These are phyloP conservation scores for Nicotiana tabacum DNA, from an alignment of 257 asterid genomes.

Conservation along the genomic window DNA sequence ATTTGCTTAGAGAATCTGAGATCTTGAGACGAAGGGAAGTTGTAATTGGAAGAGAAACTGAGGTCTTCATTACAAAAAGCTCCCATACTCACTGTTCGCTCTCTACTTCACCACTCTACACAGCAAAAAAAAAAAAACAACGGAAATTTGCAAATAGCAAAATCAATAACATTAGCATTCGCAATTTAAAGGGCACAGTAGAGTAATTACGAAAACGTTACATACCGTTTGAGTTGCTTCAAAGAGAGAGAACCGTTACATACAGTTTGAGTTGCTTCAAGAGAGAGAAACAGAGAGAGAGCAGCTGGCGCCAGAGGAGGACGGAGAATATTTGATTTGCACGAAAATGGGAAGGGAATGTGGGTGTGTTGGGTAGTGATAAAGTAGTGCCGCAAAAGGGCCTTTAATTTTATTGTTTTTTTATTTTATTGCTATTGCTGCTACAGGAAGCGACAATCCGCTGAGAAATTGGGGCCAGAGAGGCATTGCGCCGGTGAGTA, in stretches of 20 bases:
- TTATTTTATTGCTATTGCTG: neutral
- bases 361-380: constrained; percentile 1
- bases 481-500: neutral
- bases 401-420: neutral
- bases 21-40: constrained; percentile 44
- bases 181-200: neutral
- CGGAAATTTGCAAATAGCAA: neutral
- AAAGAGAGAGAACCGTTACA: constrained; percentile 9
- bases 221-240: constrained; percentile 22
- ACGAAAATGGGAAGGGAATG: constrained; percentile 1
- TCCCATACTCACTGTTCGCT: constrained; percentile 39
- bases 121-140: constrained; percentile 5
- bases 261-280: constrained; percentile 22
- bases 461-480: neutral
- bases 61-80: constrained; percentile 35
- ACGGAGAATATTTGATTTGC: constrained; percentile 4
- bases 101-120: constrained; percentile 10
- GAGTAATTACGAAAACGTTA: constrained; percentile 6
- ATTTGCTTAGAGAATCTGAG: constrained; percentile 59
- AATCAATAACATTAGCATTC: neutral
- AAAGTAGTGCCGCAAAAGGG: constrained; percentile 23
- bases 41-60: constrained; percentile 25
- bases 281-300: neutral
- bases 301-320: neutral
- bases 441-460: neutral